A percentile compares a stretch with the other conserved stretches of the same genome.
phyloP scores from a whole-genome alignment of 2,329 filamentous ascomycete genomes.

The Xylariales sp. region DNA sequence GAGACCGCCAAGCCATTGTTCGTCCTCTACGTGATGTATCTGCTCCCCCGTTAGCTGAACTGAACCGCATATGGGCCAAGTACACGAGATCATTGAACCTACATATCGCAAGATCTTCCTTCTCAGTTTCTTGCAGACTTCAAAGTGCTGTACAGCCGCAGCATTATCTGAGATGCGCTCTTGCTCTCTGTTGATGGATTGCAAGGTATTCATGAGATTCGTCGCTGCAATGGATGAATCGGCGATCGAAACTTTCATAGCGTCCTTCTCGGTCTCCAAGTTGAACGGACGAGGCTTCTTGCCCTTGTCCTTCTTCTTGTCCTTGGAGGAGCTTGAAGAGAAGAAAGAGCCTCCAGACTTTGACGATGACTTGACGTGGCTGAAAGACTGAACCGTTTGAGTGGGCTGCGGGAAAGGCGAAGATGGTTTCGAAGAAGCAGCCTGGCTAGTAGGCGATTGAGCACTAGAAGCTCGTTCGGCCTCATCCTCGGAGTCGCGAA shows the following conservation, averaged over 20 bases:
- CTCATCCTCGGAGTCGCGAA: slow-evolving; percentile 62
- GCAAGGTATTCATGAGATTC: slow-evolving; percentile 81
- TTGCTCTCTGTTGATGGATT: slow-evolving; percentile 84
- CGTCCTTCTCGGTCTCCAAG: slow-evolving; percentile 79
- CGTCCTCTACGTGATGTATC: slow-evolving; percentile 87
- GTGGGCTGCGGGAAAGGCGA: slow-evolving; percentile 19
- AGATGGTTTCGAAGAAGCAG: slow-evolving; percentile 25
- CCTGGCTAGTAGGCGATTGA: slow-evolving; percentile 19
- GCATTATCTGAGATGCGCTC: slow-evolving; percentile 84
- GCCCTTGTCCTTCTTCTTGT: slow-evolving; percentile 50
- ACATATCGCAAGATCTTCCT: slow-evolving; percentile 82
- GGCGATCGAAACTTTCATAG: slow-evolving; percentile 84
- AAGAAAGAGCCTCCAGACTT: slow-evolving; percentile 34
- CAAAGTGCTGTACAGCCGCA: slow-evolving; percentile 71
- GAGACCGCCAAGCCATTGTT: slow-evolving; percentile 86
- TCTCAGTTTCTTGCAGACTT: slow-evolving; percentile 79
- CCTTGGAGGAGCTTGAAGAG: slow-evolving; percentile 38
- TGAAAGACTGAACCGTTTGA: slow-evolving; percentile 32
- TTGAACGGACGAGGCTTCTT: slow-evolving; percentile 67
- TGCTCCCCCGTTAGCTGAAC: slow-evolving; percentile 28
- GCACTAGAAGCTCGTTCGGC: slow-evolving; percentile 31
- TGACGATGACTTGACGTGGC: slow-evolving; percentile 28
- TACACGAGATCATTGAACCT: too few species aligned
- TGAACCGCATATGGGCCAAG: too few species aligned
- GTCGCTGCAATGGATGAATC: slow-evolving; percentile 87